These are phyloP conservation scores for Talaromyces amestolkiae DNA, from an alignment of 2,329 filamentous ascomycete genomes.

Conservation along the genomic window DNA sequence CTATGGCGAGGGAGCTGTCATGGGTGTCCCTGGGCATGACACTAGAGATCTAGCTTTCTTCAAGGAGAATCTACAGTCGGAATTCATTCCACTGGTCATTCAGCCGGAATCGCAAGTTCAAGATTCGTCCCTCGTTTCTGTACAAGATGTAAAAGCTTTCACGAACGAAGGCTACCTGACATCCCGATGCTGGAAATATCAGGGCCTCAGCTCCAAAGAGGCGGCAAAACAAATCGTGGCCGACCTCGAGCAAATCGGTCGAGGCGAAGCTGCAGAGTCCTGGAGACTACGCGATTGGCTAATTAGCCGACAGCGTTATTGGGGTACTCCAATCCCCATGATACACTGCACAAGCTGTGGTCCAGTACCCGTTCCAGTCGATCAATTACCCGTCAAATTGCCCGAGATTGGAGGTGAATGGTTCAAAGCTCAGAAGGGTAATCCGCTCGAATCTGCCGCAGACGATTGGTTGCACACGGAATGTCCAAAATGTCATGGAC, in stretches of 20 bases:
- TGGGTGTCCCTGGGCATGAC: constrained; percentile 90
- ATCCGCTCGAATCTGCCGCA: constrained; percentile 67
- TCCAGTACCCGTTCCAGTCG: constrained; percentile 70
- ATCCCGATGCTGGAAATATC: constrained; percentile 62
- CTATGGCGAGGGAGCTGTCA: constrained; percentile 83
- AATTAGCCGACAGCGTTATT: constrained; percentile 87
- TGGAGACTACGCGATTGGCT: constrained; percentile 88
- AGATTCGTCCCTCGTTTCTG: constrained; percentile 23
- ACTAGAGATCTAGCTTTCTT: constrained; percentile 75
- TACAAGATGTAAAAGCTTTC: constrained; percentile 55
- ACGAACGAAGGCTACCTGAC: constrained; percentile 67
- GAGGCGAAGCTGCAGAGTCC: constrained; percentile 64
- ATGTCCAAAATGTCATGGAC: constrained; percentile 68
- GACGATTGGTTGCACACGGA: constrained; percentile 70
- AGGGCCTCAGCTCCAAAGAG: constrained; percentile 61
- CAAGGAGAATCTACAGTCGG: constrained; percentile 63
- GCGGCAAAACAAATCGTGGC: constrained; percentile 61
- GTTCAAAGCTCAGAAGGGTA: constrained; percentile 68
- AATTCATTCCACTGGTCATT: constrained; percentile 64
- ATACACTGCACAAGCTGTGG: constrained; percentile 77
- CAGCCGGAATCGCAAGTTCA: constrained; percentile 27
- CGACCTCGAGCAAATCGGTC: constrained; percentile 48
- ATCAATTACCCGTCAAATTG: constrained; percentile 73
- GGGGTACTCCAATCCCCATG: constrained; percentile 87
- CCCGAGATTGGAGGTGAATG: constrained; percentile 68